Percentiles rank a stretch among this genome's conserved stretches.
These are phyloP conservation scores for Fagopyrum esculentum DNA, from an alignment of 148 eudicot species.

Conservation along the genomic window DNA sequence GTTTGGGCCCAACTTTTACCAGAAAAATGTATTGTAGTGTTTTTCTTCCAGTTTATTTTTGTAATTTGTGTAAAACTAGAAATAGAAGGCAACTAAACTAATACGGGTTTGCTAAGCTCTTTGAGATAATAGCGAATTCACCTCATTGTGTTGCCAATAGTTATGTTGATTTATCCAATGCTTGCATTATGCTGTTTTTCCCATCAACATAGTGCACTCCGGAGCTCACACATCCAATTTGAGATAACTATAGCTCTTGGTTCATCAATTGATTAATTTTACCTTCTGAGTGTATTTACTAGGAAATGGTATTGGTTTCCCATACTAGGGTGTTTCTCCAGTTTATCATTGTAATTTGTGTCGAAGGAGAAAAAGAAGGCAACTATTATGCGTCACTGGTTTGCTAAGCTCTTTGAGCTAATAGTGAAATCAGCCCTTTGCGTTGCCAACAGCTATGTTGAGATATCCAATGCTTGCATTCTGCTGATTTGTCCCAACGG, in stretches of 20 bases:
- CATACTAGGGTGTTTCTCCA: neutral
- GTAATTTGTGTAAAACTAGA: neutral
- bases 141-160: conserved; percentile 1
- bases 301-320: neutral
- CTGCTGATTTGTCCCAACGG: neutral
- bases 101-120: neutral
- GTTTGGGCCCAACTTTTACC: neutral
- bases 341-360: neutral
- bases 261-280: neutral
- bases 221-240: neutral
- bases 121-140: neutral
- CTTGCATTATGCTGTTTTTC: conserved; percentile 1
- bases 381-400: neutral
- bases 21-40: neutral
- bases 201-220: neutral
- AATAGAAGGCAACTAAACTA: neutral
- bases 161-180: conserved; percentile 3
- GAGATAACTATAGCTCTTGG: neutral
- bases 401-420: neutral
- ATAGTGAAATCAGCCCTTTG: neutral
- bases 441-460: neutral
- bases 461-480: conserved; percentile 13
- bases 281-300: neutral
- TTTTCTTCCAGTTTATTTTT: neutral
- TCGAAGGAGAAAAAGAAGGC: neutral